A percentile compares a stretch with the other conserved stretches of the same genome.
phyloP scores from a whole-genome alignment of 169 alveolate genomes.

The Plasmodium ovale region DNA sequence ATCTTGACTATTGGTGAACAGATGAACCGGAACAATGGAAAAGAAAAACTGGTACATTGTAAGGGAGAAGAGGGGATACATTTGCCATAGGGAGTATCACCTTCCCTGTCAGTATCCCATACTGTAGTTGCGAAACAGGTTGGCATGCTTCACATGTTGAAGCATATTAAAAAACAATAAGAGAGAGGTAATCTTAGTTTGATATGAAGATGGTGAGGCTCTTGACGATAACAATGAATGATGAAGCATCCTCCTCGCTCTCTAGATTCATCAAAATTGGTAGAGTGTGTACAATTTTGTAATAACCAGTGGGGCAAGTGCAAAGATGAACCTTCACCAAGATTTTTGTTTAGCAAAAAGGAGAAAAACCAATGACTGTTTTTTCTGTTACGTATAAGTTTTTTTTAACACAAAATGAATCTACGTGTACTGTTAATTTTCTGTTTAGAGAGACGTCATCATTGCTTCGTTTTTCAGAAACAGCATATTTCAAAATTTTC shows the following conservation, averaged over 20 bases:
- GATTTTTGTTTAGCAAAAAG: conserved; percentile 19
- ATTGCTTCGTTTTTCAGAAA: too few relatives aligned
- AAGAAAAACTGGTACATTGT: too few relatives aligned
- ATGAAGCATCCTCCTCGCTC: background rate
- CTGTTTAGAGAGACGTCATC: too few relatives aligned
- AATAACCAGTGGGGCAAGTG: background rate
- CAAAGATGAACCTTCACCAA: background rate
- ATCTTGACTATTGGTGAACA: background rate
- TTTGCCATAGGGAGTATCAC: too few relatives aligned
- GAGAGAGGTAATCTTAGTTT: background rate
- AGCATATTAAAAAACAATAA: background rate
- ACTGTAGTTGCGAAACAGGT: background rate
- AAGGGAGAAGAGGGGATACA: too few relatives aligned
- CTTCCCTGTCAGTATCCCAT: too few relatives aligned
- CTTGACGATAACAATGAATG: background rate
- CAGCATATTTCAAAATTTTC: too few relatives aligned
- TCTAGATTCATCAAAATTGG: background rate
- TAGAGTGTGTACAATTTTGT: background rate
- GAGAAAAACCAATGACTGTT: conserved; percentile 11
- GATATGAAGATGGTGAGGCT: background rate
- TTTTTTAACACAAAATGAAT: too few relatives aligned
- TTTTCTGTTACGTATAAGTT: conserved; percentile 24
- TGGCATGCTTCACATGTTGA: background rate
- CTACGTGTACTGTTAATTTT: too few relatives aligned
- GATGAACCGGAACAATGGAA: too few relatives aligned